These are phyloP conservation scores for Fistulinella cinereoalba DNA, from an alignment of 1,284 basidiomycete species.

Conservation along the genomic window DNA sequence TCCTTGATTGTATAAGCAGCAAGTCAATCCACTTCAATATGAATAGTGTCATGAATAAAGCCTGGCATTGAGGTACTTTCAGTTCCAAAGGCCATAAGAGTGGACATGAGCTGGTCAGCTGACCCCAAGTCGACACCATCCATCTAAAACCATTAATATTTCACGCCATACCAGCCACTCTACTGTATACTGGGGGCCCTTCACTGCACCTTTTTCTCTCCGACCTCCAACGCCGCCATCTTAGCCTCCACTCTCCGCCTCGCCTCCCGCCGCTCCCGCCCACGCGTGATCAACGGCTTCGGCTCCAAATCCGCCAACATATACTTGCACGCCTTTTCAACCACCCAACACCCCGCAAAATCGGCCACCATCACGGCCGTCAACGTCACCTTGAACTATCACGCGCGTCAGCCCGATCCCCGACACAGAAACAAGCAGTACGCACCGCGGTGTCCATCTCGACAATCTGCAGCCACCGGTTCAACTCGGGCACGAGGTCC, in stretches of 20 bases:
- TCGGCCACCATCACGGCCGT: slow-evolving; percentile 84
- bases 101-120: too few species aligned
- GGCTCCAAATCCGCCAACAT: slow-evolving; percentile 90
- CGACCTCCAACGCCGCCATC: slow-evolving; percentile 1
- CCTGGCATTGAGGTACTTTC: too few species aligned
- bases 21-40: too few species aligned
- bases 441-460: slow-evolving; percentile 79
- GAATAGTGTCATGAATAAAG: too few species aligned
- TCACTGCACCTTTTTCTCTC: slow-evolving; percentile 30
- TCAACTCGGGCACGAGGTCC: slow-evolving; percentile 93
- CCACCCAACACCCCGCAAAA: slow-evolving; percentile 83
- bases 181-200: too few species aligned
- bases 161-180: too few species aligned
- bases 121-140: too few species aligned
- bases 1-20: too few species aligned
- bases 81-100: too few species aligned
- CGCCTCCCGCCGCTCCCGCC: slow-evolving; percentile 66
- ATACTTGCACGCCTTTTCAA: slow-evolving; percentile 82
- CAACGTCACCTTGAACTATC: slow-evolving; percentile 77
- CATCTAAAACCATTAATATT: too few species aligned
- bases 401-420: background rate
- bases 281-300: slow-evolving; percentile 79
- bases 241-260: slow-evolving; percentile 34
- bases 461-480: slow-evolving; percentile 95
- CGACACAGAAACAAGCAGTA: slow-evolving; percentile 5